Evolutionary conservation across 306 rosid genomes (phyloP).

Genomic region (Vigna reflexopilosa): DNA sequence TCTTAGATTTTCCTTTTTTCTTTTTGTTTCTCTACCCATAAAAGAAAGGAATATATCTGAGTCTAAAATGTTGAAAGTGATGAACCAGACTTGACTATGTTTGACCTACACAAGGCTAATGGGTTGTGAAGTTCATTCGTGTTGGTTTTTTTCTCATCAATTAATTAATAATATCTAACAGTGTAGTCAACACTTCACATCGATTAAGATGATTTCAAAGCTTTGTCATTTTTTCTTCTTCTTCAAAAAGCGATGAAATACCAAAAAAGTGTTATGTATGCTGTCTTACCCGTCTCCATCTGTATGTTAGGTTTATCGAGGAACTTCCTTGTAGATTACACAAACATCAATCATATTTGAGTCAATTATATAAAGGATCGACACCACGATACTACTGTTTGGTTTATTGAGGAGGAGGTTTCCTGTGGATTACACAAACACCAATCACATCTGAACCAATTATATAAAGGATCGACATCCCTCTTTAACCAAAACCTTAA

Average conservation of each 20-base stretch:
- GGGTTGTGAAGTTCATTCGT: too few relatives aligned
- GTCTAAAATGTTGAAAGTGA: not conserved
- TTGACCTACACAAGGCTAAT: not conserved
- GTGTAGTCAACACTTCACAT: too few relatives aligned
- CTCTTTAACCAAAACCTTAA: too few relatives aligned
- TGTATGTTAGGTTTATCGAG: not conserved
- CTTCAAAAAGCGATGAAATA: not conserved
- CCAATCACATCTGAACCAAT: too few relatives aligned
- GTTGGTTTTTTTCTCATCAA: not conserved
- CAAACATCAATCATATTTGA: too few relatives aligned
- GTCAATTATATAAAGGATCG: too few relatives aligned
- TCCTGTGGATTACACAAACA: too few relatives aligned
- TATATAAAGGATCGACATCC: too few relatives aligned
- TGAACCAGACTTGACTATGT: constrained; percentile 14
- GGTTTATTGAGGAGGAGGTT: too few relatives aligned
- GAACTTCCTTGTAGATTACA: too few relatives aligned
- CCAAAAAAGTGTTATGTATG: not conserved
- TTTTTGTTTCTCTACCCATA: not conserved
- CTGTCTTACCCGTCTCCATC: constrained; percentile 1
- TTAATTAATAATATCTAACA: not conserved
- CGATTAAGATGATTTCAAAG: constrained; percentile 2
- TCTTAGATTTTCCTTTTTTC: not conserved
- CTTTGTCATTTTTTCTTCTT: not conserved
- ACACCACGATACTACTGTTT: too few relatives aligned
- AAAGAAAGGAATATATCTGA: constrained; percentile 19